phyloP scores from a whole-genome alignment of 345 rosid genomes.

The Erucastrum elatum region DNA sequence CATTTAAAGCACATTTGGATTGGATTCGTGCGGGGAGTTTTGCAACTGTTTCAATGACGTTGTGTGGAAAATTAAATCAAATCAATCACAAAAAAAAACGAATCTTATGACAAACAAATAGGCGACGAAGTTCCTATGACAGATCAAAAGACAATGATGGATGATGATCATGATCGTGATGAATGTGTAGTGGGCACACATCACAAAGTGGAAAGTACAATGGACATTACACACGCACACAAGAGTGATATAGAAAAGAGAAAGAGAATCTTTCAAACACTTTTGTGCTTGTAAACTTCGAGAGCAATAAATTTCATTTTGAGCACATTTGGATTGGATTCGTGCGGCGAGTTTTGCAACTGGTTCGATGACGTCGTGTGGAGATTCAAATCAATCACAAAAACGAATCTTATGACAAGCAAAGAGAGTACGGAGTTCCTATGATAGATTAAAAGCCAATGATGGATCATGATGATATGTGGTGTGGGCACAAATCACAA shows the following conservation, averaged over 20 bases:
- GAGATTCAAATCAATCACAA: conserved; percentile 11
- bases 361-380: neutral
- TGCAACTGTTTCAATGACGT: neutral
- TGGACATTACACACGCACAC: conserved; percentile 24
- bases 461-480: neutral
- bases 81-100: conserved; percentile 11
- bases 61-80: neutral
- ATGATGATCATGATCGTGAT: neutral
- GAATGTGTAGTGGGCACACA: conserved; percentile 30
- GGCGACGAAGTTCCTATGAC: conserved; percentile 9
- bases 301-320: conserved; percentile 9
- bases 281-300: conserved; percentile 27
- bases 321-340: conserved; percentile 7
- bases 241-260: conserved; percentile 18
- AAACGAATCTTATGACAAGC: conserved; percentile 23
- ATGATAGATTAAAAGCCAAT: conserved; percentile 27
- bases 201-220: conserved; percentile 39
- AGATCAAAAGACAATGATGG: conserved; percentile 23
- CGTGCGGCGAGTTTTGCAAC: conserved; percentile 11
- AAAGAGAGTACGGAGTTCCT: neutral
- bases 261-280: conserved; percentile 35
- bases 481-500: conserved; percentile 35
- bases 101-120: conserved; percentile 12
- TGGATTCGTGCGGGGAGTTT: conserved; percentile 17
- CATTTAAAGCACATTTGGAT: neutral